Conservation (phyloP, 495 filamentous ascomycete genomes). For the Daldinia concentrica region DNA sequence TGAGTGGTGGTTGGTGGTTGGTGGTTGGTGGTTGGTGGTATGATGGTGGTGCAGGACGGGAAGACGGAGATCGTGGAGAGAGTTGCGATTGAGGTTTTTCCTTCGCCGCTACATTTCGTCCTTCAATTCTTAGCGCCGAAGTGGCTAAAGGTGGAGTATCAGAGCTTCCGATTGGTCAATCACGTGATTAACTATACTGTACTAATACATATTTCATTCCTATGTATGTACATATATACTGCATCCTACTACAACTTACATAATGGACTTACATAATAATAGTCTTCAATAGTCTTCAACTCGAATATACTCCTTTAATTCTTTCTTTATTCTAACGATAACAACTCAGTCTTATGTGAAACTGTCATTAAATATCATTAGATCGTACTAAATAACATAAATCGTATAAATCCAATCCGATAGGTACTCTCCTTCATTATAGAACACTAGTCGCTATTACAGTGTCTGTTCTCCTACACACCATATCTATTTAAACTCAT, state of each 20-base stretch:
- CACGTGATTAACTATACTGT: neutral
- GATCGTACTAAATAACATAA: neutral
- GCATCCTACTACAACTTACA: too few species aligned
- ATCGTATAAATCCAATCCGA: neutral
- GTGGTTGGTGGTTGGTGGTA: conserved; percentile 13
- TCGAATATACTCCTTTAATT: too few species aligned
- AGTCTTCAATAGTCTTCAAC: too few species aligned
- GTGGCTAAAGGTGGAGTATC: conserved; percentile 19
- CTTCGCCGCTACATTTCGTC: conserved; percentile 22
- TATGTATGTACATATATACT: too few species aligned
- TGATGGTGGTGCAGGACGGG: conserved; percentile 14
- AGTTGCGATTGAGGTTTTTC: conserved; percentile 37
- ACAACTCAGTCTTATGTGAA: neutral
- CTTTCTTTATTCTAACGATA: too few species aligned
- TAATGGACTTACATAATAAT: neutral
- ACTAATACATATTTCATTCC: neutral
- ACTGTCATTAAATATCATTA: neutral
- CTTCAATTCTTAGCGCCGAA: conserved; percentile 29
- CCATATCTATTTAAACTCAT: neutral
- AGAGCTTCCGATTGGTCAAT: conserved; percentile 3
- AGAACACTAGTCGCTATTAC: neutral
- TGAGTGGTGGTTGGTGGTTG: conserved; percentile 19
- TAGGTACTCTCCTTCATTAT: neutral
- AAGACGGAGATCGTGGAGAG: conserved; percentile 4
- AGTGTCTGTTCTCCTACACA: neutral